Base-by-base conservation (phyloP, 345 rosid species). In the Populus davidiana region DNA sequence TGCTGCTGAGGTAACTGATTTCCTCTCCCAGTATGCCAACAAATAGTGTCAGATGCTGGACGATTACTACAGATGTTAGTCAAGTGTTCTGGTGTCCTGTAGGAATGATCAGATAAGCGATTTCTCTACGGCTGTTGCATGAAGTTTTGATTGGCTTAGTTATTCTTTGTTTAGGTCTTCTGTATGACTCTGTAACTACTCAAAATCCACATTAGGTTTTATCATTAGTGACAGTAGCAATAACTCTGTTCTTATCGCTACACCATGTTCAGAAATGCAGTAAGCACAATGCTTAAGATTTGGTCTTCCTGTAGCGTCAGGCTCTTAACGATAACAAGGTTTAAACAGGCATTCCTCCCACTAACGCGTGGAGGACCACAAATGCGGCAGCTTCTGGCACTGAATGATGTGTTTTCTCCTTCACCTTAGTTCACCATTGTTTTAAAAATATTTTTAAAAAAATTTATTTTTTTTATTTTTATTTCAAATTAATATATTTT, bases 1-100 rank as follows among this genome's bases (percentile, higher is more conserved):
- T 71, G 97, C 97, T 5, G 83, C 85, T 4, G 92, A 91, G 70
- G 95, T 96, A 16, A 87, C 87, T 69, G 83, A 77, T 66, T 93
- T 88, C 81, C 84, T 93, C 77, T 85, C 96, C 80, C 85, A 83
- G 74, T 81, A 85, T 70, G 86, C 88, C 29, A 90, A 86, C 76
- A 91, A 89, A 69, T 87, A 83, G 71, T 54, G 23, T 72, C 9
- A 62, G 64, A 31, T 43, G 36, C 25, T 8, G 64, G 70, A 44
- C 21, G 6, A n/a, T 63, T 23, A 9, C 72, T 25, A n/a, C 23
- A 12, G 61, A 44, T 13, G 77, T 29, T 59, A 12, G 36, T 66
- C 49, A 44, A 11, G 13, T 73, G 56, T 49, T 36, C 44, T 8
- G 61, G 31, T 47, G 8, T 44, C 47, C 33, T 66, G 73, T 67